Evolutionary conservation across 257 asterid species (phyloP).

Genomic region (Solanum bulbocastanum): DNA sequence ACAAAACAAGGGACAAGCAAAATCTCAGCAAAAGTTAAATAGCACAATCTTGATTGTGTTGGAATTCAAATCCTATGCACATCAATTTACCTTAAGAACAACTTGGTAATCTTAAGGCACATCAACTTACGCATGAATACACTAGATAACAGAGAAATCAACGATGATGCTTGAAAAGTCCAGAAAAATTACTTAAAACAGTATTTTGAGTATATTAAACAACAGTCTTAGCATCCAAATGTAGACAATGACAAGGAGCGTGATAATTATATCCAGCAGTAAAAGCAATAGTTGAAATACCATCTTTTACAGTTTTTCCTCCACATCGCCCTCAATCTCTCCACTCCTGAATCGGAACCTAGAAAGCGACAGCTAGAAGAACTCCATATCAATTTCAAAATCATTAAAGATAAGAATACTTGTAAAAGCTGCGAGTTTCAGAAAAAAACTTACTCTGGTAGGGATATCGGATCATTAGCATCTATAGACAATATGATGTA

Average conservation of each 20-base stretch:
- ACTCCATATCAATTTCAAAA: conserved; percentile 7
- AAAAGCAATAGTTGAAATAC: conserved; percentile 15
- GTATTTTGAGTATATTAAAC: neutral
- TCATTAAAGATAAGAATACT: neutral
- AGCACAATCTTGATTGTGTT: neutral
- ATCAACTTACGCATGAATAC: neutral
- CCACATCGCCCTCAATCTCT: conserved; percentile 40
- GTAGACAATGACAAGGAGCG: neutral
- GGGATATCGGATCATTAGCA: conserved; percentile 47
- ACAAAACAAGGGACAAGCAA: neutral
- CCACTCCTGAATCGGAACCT: conserved; percentile 43
- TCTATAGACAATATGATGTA: conserved; percentile 32
- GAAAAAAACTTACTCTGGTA: conserved; percentile 50
- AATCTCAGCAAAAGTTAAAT: neutral
- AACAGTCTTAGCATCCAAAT: neutral
- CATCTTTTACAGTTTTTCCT: conserved; percentile 47
- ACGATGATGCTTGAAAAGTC: neutral
- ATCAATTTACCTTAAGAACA: neutral
- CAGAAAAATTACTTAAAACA: neutral
- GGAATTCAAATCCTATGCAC: neutral
- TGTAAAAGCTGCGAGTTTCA: neutral
- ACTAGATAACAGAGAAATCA: neutral
- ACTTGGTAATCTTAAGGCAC: neutral
- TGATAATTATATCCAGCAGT: neutral
- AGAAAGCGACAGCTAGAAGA: conserved; percentile 65